These are phyloP conservation scores for Trifolium repens DNA, from an alignment of 306 rosid species.

Conservation along the genomic window DNA sequence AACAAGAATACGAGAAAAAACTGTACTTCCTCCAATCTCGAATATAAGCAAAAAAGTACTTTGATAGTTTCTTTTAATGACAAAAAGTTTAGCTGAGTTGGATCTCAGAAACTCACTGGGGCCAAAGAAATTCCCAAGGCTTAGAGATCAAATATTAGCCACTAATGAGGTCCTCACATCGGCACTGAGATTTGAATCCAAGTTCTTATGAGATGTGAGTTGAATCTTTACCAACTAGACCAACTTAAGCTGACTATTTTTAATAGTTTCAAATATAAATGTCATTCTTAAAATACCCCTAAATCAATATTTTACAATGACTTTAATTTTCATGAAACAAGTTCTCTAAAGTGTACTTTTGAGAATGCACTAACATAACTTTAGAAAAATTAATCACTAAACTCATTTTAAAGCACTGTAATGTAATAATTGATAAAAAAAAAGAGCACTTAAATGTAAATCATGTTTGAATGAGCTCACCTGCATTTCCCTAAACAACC, in stretches of 20 bases:
- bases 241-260: not conserved
- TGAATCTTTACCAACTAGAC: not conserved
- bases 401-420: not conserved
- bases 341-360: too few species aligned
- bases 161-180: not conserved
- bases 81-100: too few species aligned
- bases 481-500: constrained; percentile 81
- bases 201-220: not conserved
- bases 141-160: not conserved
- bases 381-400: too few species aligned
- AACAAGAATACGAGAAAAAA: not conserved
- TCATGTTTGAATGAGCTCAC: not conserved
- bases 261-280: not conserved
- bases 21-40: not conserved
- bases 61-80: too few species aligned
- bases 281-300: too few species aligned
- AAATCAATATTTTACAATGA: too few species aligned
- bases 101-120: too few species aligned
- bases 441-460: not conserved
- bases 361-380: too few species aligned
- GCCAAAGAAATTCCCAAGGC: too few species aligned
- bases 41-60: not conserved
- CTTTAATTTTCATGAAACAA: too few species aligned
- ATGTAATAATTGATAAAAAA: not conserved
- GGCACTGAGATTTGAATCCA: not conserved